Conservation (phyloP, 495 filamentous ascomycete genomes). For the Thermothielavioides terrestris region DNA sequence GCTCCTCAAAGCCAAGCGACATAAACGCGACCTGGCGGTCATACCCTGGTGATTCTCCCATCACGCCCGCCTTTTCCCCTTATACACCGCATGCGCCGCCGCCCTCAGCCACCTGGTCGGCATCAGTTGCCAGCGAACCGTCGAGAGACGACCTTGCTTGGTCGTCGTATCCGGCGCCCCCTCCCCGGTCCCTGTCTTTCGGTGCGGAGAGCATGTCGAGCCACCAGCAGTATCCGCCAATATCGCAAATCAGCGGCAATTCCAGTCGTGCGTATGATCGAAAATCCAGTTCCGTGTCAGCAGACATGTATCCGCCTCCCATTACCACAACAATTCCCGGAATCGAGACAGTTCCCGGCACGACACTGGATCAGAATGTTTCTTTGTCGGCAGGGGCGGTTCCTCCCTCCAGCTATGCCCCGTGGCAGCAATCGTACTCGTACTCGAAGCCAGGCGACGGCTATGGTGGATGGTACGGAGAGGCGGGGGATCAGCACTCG, state of each 20-base stretch:
- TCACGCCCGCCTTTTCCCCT: constrained; percentile 33
- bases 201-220: constrained; percentile 29
- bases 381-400: constrained; percentile 36
- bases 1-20: constrained; percentile 28
- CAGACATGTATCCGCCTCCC: constrained; percentile 31
- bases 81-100: constrained; percentile 33
- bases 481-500: constrained; percentile 25
- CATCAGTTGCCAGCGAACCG: constrained; percentile 25
- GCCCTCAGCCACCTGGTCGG: constrained; percentile 33
- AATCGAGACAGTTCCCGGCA: constrained; percentile 30
- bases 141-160: constrained; percentile 30
- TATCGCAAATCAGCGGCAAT: constrained; percentile 22
- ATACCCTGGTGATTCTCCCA: constrained; percentile 32
- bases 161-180: constrained; percentile 32
- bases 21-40: constrained; percentile 31
- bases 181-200: constrained; percentile 38
- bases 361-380: constrained; percentile 24
- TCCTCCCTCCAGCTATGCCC: constrained; percentile 30
- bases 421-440: constrained; percentile 38
- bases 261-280: constrained; percentile 29
- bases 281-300: constrained; percentile 24
- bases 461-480: constrained; percentile 37
- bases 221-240: constrained; percentile 27
- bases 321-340: constrained; percentile 31
- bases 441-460: constrained; percentile 31